A percentile compares a stretch with the other conserved stretches of the same genome.
phyloP scores from a whole-genome alignment of 208 protist species.

The Leishmania braziliensis region DNA sequence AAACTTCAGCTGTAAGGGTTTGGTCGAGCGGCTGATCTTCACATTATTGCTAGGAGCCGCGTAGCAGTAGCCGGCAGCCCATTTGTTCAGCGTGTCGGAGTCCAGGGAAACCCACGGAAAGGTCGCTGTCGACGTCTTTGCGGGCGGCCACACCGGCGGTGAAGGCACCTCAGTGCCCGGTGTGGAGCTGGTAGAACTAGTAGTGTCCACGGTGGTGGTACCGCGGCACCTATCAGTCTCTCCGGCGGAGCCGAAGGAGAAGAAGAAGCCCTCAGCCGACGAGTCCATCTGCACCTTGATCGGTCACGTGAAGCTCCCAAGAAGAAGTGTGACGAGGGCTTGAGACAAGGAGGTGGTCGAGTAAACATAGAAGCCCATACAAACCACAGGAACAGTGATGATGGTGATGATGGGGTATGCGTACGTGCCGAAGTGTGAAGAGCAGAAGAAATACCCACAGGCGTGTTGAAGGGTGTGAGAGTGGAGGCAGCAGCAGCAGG shows the following conservation, averaged over 20 bases:
- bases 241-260: conserved; percentile 23
- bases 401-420: background rate
- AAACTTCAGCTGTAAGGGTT: conserved; percentile 23
- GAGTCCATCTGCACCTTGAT: background rate
- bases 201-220: background rate
- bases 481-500: background rate
- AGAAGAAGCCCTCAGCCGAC: conserved; percentile 29
- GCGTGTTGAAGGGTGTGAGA: background rate
- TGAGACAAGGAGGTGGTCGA: background rate
- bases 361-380: background rate
- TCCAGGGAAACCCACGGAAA: conserved; percentile 31
- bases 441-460: background rate
- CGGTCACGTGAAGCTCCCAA: background rate
- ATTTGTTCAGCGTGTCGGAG: conserved; percentile 6
- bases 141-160: conserved; percentile 14
- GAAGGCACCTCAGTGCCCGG: background rate
- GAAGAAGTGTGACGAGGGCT: background rate
- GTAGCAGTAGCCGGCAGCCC: conserved; percentile 19
- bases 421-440: background rate
- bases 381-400: background rate
- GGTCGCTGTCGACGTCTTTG: conserved; percentile 13
- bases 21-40: background rate
- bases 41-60: background rate
- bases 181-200: background rate
- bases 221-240: background rate